These are phyloP conservation scores for Eutypa lata DNA, from an alignment of 2,329 filamentous ascomycete species.

Conservation along the genomic window DNA sequence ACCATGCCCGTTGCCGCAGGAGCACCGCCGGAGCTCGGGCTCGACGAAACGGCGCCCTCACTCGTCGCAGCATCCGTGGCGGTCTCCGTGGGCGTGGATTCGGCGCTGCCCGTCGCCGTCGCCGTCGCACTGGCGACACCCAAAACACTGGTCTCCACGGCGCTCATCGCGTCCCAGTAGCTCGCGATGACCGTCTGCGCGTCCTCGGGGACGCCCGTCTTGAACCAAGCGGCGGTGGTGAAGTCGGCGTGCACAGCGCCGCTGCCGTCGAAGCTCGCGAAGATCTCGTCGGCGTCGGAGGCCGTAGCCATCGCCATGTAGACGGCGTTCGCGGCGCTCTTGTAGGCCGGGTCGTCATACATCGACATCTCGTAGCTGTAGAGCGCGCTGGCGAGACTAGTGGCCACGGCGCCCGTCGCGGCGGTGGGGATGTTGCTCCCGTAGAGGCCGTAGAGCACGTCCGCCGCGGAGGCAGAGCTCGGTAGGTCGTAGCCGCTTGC, in stretches of 20 bases:
- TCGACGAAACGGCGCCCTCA: not conserved
- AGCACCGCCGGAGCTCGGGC: not conserved
- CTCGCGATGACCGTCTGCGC: constrained; percentile 3
- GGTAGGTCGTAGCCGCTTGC: too few relatives aligned
- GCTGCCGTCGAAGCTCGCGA: not conserved
- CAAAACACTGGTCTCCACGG: constrained; percentile 7
- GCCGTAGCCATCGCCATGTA: not conserved
- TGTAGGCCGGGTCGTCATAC: constrained; percentile 1
- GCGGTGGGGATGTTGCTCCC: constrained; percentile 1
- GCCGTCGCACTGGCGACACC: not conserved
- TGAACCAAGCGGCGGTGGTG: constrained; percentile 10
- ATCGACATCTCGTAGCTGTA: constrained; percentile 3
- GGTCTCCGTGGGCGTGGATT: too few relatives aligned
- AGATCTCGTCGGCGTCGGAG: not conserved
- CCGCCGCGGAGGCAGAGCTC: too few relatives aligned
- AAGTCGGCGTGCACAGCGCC: not conserved
- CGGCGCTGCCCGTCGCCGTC: not conserved
- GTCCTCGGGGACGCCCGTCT: constrained; percentile 3
- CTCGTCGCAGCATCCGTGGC: too few relatives aligned
- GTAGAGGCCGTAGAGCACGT: constrained; percentile 3
- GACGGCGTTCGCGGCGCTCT: constrained; percentile 2
- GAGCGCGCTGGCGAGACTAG: constrained; percentile 7
- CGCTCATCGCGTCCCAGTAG: not conserved
- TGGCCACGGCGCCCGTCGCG: constrained; percentile 8
- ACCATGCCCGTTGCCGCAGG: constrained; percentile 1